Conservation (phyloP, 108 stramenopile species). For the Nitzschia sp. region DNA sequence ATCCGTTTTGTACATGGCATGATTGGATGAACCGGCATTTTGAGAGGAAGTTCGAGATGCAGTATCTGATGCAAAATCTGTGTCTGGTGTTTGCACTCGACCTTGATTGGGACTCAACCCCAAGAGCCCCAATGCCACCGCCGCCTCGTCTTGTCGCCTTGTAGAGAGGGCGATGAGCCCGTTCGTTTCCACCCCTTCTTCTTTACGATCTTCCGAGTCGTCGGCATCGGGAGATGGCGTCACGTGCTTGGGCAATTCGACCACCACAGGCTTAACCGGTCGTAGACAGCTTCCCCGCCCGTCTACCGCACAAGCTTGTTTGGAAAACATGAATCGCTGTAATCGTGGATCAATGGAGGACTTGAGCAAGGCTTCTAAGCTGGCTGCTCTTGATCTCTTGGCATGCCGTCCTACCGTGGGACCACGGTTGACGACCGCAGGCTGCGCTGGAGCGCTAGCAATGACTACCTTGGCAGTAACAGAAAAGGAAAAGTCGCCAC, state of each 20-base stretch:
- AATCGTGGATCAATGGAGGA: constrained; percentile 44
- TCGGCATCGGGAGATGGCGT: not conserved
- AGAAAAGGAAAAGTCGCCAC: constrained; percentile 29
- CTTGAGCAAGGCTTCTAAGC: constrained; percentile 50
- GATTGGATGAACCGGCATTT: not conserved
- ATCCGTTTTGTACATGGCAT: not conserved
- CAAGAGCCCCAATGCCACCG: constrained; percentile 32
- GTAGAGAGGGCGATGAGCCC: not conserved
- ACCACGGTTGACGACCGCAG: not conserved
- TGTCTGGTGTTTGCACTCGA: constrained; percentile 2
- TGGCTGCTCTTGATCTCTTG: constrained; percentile 38
- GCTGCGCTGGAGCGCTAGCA: constrained; percentile 13
- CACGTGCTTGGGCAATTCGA: not conserved
- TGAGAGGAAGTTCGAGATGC: constrained; percentile 16
- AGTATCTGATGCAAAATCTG: constrained; percentile 9
- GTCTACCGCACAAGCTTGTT: constrained; percentile 26
- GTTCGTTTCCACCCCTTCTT: not conserved
- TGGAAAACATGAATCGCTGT: constrained; percentile 37
- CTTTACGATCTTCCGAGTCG: not conserved
- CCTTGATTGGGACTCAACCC: constrained; percentile 28
- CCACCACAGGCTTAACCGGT: not conserved
- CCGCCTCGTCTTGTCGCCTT: constrained; percentile 24
- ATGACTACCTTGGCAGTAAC: constrained; percentile 34
- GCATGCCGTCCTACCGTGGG: constrained; percentile 21
- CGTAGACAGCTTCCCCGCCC: constrained; percentile 25